Evolutionary conservation across 805 yeast species (phyloP), one percentile per base, ranked within the genome.

Genomic region (Candida vartiovaarae): DNA sequence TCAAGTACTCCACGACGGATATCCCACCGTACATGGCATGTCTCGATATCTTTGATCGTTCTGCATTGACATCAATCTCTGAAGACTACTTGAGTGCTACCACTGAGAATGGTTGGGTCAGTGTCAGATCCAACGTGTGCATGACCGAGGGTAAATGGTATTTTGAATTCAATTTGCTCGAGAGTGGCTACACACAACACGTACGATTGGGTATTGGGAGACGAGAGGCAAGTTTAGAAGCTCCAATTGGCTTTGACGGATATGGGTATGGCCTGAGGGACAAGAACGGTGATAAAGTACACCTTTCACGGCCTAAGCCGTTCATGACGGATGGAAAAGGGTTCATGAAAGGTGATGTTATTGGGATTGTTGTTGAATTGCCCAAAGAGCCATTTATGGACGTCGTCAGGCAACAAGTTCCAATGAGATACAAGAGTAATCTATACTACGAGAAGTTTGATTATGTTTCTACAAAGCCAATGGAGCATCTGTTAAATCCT

Each of bases 231-330:
- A 77, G 88, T 40, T 63, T 90, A 36, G 97, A 91, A 53, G 95
- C 95, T 0, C 98, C 99, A 0, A 93, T 90, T 5, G 99, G 99
- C 3, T 87, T 78, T 55, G 98, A 93, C 62, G 91, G 89, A 0
- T 93, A 89, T 64, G 91, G 96, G 0, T 91, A 93, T 62, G 97
- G 96, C 2, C 57, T 93, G 3, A 71, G 97, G 46, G 97, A 91
- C 63, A 72, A 74, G 32, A 71, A 74, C 6, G 90, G 95, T 2
- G 84, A 85, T 51, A 76, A 76, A 28, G 71, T 93, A 25, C 95
- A 93, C 50, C 64, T 83, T 36, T 81, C 91, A 46, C 72, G 90
- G 39, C 87, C 88, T 0, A 58, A 63, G 26, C 71, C 73, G 31
- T 76, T 78, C 50, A 68, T 82, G 70, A 54, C 11, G 3, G 72